Conservation (phyloP, 768 basidiomycete genomes). For the Hericium erinaceus region DNA sequence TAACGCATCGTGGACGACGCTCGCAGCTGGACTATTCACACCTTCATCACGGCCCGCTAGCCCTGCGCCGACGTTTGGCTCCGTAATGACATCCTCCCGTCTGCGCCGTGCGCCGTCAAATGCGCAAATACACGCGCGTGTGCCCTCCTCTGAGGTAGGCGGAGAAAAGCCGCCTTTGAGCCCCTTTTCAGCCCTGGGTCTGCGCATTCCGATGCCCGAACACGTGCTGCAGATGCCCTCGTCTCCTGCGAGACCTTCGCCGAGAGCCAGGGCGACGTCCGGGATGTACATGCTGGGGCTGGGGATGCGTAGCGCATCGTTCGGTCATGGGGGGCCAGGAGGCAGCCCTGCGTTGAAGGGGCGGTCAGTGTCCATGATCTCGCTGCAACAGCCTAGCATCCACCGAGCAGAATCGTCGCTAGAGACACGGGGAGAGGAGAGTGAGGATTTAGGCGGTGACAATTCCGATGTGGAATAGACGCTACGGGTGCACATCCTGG, state of each 20-base stretch:
- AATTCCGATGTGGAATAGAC: too few species aligned
- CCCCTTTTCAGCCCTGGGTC: slow-evolving; percentile 36
- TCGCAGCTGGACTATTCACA: slow-evolving; percentile 49
- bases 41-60: slow-evolving; percentile 31
- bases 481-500: too few species aligned
- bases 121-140: slow-evolving; percentile 18
- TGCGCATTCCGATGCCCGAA: slow-evolving; percentile 54
- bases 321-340: slow-evolving; percentile 7
- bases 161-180: slow-evolving; percentile 1
- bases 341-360: neutral
- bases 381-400: neutral
- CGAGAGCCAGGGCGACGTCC: slow-evolving; percentile 42
- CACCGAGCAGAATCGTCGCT: neutral
- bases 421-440: too few species aligned
- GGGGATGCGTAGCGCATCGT: slow-evolving; percentile 34
- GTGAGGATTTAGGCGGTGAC: too few species aligned
- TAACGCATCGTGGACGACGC: slow-evolving; percentile 30
- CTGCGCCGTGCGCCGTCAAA: slow-evolving; percentile 39
- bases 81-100: slow-evolving; percentile 59
- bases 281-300: slow-evolving; percentile 58
- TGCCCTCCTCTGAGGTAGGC: slow-evolving; percentile 5
- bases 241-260: slow-evolving; percentile 16
- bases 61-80: slow-evolving; percentile 53
- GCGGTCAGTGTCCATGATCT: neutral
- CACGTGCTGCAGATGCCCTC: slow-evolving; percentile 17